Conservation (phyloP, 78 protist species). For the Trichosphaerium sp. region DNA sequence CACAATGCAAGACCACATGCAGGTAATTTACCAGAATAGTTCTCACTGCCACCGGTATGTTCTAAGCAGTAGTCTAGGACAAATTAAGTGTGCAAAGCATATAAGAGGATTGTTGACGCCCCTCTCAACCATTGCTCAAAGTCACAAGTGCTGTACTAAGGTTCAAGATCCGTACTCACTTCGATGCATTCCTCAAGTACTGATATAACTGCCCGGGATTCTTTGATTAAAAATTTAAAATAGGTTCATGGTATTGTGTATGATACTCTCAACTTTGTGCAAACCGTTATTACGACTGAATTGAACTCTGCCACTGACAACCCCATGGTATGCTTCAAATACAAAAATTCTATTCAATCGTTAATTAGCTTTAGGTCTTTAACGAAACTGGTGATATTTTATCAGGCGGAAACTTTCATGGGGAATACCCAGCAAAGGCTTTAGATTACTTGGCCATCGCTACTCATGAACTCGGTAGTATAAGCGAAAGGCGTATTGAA, state of each 20-base stretch:
- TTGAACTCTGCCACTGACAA: slow-evolving; percentile 86
- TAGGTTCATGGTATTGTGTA: slow-evolving; percentile 59
- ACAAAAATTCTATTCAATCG: background rate
- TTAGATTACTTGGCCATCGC: slow-evolving; percentile 73
- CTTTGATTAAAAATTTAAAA: background rate
- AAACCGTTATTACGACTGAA: slow-evolving; percentile 55
- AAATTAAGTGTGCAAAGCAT: background rate
- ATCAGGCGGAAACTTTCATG: slow-evolving; percentile 89
- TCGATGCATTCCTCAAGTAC: slow-evolving; percentile 86
- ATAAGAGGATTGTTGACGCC: background rate
- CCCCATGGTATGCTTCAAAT: slow-evolving; percentile 80
- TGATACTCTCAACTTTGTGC: slow-evolving; percentile 64
- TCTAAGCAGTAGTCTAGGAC: too few species aligned
- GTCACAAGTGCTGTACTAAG: slow-evolving; percentile 39
- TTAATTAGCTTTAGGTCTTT: slow-evolving; percentile 19
- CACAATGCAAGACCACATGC: slow-evolving; percentile 64
- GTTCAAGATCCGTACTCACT: slow-evolving; percentile 85
- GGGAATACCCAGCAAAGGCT: slow-evolving; percentile 77
- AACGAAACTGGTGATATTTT: slow-evolving; percentile 17
- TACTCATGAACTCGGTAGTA: slow-evolving; percentile 63
- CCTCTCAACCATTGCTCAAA: slow-evolving; percentile 31
- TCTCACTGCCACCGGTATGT: background rate
- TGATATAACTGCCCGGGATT: background rate
- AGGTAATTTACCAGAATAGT: slow-evolving; percentile 52
- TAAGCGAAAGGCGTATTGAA: slow-evolving; percentile 71